phyloP scores from a whole-genome alignment of 1,284 basidiomycete species.

The Coriolopsis trogii region DNA sequence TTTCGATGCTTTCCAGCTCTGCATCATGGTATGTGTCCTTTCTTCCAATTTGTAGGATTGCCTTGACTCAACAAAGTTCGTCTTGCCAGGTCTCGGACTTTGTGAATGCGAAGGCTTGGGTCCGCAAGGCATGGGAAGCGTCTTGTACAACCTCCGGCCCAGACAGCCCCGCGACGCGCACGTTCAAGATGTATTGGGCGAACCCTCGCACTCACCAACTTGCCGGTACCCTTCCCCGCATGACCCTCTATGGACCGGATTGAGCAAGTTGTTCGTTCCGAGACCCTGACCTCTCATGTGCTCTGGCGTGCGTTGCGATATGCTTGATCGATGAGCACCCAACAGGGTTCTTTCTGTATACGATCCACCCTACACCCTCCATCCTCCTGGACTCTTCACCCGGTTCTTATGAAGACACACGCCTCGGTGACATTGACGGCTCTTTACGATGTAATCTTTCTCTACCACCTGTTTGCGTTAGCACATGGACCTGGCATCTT shows the following conservation, averaged over 20 bases:
- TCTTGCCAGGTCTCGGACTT: constrained; percentile 26
- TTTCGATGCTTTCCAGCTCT: constrained; percentile 32
- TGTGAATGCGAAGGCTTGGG: constrained; percentile 27
- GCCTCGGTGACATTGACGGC: too few relatives aligned
- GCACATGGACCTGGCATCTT: too few relatives aligned
- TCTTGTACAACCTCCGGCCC: constrained; percentile 25
- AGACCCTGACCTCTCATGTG: not conserved
- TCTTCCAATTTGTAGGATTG: not conserved
- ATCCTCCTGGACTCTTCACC: too few relatives aligned
- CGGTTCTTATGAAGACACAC: too few relatives aligned
- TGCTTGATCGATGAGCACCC: too few relatives aligned
- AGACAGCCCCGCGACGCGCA: constrained; percentile 25
- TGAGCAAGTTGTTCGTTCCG: not conserved
- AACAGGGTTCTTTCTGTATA: too few relatives aligned
- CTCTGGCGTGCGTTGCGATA: not conserved
- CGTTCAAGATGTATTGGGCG: constrained; percentile 32
- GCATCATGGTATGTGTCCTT: constrained; percentile 18
- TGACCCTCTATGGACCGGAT: constrained; percentile 24
- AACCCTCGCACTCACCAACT: constrained; percentile 29
- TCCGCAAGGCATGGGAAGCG: constrained; percentile 27
- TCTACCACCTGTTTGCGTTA: too few relatives aligned
- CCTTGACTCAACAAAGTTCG: too few relatives aligned
- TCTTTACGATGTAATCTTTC: too few relatives aligned
- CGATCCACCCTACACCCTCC: too few relatives aligned
- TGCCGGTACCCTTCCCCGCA: constrained; percentile 20